Base-by-base conservation (phyloP, 768 basidiomycete genomes). In the Lactarius sanguifluus region DNA sequence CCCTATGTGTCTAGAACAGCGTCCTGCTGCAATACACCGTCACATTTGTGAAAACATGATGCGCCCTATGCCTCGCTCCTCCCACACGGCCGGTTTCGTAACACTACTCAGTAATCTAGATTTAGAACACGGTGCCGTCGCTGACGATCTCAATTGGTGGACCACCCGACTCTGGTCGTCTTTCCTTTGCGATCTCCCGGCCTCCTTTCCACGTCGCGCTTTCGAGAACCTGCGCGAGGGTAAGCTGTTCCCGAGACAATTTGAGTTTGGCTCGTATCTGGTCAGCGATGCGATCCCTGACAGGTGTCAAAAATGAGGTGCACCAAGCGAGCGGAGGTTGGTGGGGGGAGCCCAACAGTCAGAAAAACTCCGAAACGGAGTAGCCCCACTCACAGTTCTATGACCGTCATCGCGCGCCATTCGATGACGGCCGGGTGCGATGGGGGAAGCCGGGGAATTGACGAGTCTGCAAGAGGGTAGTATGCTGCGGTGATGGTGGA, bases 161-260 rank as follows among this genome's bases (percentile, higher is more conserved):
- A 1, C 94, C 94, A 8, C 90, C 87, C 0, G 85, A 87, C 52
- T 81, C 79, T 0, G 88, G 90, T 5, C 96, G 79, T 75, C 85
- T 87, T 74, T 81, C 76, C 74, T 87, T 90, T 3, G 96, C 96
- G 45, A 98, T 92, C 77, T 96, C 94, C 5, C 96, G 81, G 4
- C 96, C 96, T 1, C 94, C 94, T 73, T 96, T 96, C 96, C 96
- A 99, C 0, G 95, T 98, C 2, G 95, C 96, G 59, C 89, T 88
- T 77, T 98, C 96, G 40, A 99, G 80, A 0, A 98, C 87, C 75
- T 98, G 96, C 0, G 94, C 89, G 9, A 96, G 83, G 0, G 85
- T 83, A 30, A 98, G 81, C 56, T 87, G 79, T 1, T 81, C 78
- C 2, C 75, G 70, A 0, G 78, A 78, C 30, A 90, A 74, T 1